Evolutionary conservation across 352 stramenopile genomes (phyloP).

Genomic region (Pythium scleroteichum): DNA sequence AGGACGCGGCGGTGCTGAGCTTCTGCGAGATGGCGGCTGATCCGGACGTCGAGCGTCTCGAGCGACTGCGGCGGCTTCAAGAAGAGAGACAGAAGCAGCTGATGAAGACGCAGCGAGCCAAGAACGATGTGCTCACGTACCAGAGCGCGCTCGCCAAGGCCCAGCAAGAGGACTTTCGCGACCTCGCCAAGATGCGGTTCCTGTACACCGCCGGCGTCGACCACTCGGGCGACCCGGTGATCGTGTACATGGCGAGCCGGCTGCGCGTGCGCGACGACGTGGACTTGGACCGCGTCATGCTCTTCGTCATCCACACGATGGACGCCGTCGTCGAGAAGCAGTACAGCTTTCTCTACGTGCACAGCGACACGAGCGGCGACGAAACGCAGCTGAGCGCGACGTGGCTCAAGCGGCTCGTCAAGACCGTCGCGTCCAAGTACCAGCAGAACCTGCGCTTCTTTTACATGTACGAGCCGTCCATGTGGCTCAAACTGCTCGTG

Average conservation of each 20-base stretch:
- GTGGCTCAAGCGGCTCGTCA: slow-evolving; percentile 75
- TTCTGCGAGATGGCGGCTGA: slow-evolving; percentile 64
- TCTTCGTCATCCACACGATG: slow-evolving; percentile 72
- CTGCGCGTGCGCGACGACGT: slow-evolving; percentile 37
- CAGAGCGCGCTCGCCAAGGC: slow-evolving; percentile 44
- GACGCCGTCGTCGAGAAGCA: slow-evolving; percentile 52
- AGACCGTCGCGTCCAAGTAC: slow-evolving; percentile 56
- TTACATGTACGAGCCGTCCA: slow-evolving; percentile 74
- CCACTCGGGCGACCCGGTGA: slow-evolving; percentile 59
- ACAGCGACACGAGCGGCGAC: slow-evolving; percentile 35
- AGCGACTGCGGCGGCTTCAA: slow-evolving; percentile 40
- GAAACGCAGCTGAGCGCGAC: slow-evolving; percentile 57
- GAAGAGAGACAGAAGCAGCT: slow-evolving; percentile 39
- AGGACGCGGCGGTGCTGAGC: slow-evolving; percentile 45
- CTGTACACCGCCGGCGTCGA: slow-evolving; percentile 74
- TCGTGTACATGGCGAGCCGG: slow-evolving; percentile 70
- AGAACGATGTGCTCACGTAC: slow-evolving; percentile 35
- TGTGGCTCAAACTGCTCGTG: slow-evolving; percentile 76
- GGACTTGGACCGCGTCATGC: slow-evolving; percentile 68
- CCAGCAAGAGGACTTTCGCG: slow-evolving; percentile 52
- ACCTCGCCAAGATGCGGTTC: slow-evolving; percentile 55
- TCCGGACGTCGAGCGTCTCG: slow-evolving; percentile 55
- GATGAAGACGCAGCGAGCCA: slow-evolving; percentile 16
- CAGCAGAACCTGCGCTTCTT: slow-evolving; percentile 70
- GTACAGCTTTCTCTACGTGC: slow-evolving; percentile 77